Percentiles rank a stretch among this genome's conserved stretches.
phyloP scores from a whole-genome alignment of 306 rosid genomes.

The Carpinus fangiana region DNA sequence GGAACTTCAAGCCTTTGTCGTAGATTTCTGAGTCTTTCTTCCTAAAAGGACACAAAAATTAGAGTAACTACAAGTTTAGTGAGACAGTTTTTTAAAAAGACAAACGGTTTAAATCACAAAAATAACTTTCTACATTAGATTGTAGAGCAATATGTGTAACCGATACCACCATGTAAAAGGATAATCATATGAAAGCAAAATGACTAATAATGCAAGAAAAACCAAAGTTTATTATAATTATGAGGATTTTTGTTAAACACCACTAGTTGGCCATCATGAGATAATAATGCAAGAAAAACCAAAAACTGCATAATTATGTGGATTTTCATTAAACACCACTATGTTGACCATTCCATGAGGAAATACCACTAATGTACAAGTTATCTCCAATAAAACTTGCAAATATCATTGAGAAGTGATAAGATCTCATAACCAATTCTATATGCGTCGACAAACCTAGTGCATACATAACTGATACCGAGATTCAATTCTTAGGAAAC shows the following conservation, averaged over 20 bases:
- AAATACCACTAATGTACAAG: background rate
- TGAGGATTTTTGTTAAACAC: too few species aligned
- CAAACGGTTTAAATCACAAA: background rate
- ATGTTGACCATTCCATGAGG: background rate
- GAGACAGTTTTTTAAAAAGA: background rate
- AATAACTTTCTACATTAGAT: background rate
- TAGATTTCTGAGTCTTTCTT: conserved; percentile 65
- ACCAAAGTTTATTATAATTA: too few species aligned
- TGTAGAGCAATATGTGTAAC: background rate
- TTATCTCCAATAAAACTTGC: background rate
- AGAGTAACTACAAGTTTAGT: background rate
- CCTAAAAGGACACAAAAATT: conserved; percentile 42
- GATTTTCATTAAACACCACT: background rate
- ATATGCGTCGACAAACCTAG: background rate
- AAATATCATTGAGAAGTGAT: background rate
- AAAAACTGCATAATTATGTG: background rate
- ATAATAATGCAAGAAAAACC: background rate
- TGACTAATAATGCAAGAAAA: too few species aligned
- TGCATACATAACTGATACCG: background rate
- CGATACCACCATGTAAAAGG: too few species aligned
- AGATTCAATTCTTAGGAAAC: background rate
- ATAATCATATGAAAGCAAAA: too few species aligned
- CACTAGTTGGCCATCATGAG: too few species aligned
- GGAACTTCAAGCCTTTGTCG: conserved; percentile 75
- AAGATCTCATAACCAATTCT: background rate